phyloP scores from a whole-genome alignment of 441 rosid genomes.

The Jatropha multifida region DNA sequence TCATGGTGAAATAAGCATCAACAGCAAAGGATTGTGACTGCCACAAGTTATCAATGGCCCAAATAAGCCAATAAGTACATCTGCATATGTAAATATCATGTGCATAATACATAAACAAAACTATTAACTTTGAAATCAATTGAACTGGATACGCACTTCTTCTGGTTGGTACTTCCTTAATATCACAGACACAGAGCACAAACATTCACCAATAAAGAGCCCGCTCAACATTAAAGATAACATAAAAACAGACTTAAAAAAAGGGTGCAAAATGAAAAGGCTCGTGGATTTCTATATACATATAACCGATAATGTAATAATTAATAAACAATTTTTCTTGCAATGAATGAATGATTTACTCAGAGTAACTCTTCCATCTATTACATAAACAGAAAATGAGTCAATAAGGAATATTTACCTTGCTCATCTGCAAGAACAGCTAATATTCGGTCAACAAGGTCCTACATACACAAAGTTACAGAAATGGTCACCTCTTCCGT shows the following conservation, averaged over 20 bases:
- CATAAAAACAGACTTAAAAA: neutral
- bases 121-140: neutral
- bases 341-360: neutral
- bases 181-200: neutral
- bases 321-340: neutral
- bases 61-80: neutral
- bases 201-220: neutral
- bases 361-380: neutral
- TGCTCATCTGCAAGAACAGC: constrained; percentile 65
- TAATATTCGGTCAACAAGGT: constrained; percentile 84
- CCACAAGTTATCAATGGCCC: neutral
- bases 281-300: neutral
- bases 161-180: neutral
- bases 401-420: constrained; percentile 41
- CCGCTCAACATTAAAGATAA: neutral
- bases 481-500: neutral
- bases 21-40: neutral
- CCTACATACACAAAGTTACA: constrained; percentile 48
- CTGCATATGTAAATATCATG: neutral
- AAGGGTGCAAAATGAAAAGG: neutral
- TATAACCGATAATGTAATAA: neutral
- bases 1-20: neutral
- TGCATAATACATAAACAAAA: neutral
- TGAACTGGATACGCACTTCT: neutral
- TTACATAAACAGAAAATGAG: neutral